These are phyloP conservation scores for Axilococcus clingmanii DNA, from an alignment of 139 green algal genomes.

Conservation along the genomic window DNA sequence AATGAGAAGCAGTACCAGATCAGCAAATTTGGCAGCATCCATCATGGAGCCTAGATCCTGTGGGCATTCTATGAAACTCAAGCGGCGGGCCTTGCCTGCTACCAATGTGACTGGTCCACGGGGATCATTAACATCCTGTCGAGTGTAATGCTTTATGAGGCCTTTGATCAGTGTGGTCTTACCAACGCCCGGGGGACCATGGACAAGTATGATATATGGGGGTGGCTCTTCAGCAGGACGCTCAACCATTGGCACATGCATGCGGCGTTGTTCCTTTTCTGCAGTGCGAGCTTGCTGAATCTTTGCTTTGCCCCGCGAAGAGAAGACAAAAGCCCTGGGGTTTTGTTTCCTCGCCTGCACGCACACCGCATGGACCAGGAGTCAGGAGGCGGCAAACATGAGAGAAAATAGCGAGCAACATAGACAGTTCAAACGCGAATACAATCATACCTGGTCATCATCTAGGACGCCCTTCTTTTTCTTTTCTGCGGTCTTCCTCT, in stretches of 20 bases:
- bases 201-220: slow-evolving; percentile 88
- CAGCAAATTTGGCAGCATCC: slow-evolving; percentile 92
- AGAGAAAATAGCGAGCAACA: no score
- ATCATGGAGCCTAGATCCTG: slow-evolving; percentile 81
- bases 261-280: slow-evolving; percentile 81
- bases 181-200: slow-evolving; percentile 78
- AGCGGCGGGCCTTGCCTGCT: slow-evolving; percentile 76
- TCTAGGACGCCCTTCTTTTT: slow-evolving; percentile 53
- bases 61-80: slow-evolving; percentile 93
- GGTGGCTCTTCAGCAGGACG: slow-evolving; percentile 65
- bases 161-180: slow-evolving; percentile 90
- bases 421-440: background rate
- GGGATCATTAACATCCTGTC: slow-evolving; percentile 79
- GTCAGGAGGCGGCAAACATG: background rate
- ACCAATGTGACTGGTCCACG: slow-evolving; percentile 89
- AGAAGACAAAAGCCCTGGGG: slow-evolving; percentile 65
- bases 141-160: slow-evolving; percentile 94
- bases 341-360: slow-evolving; percentile 38
- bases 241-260: slow-evolving; percentile 77
- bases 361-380: background rate
- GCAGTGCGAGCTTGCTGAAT: slow-evolving; percentile 47
- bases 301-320: slow-evolving; percentile 55
- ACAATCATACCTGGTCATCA: slow-evolving; percentile 15
- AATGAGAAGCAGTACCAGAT: slow-evolving; percentile 93
- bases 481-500: slow-evolving; percentile 43